These are phyloP conservation scores for Lathyrus tuberosus DNA, from an alignment of 306 rosid genomes.

Conservation along the genomic window DNA sequence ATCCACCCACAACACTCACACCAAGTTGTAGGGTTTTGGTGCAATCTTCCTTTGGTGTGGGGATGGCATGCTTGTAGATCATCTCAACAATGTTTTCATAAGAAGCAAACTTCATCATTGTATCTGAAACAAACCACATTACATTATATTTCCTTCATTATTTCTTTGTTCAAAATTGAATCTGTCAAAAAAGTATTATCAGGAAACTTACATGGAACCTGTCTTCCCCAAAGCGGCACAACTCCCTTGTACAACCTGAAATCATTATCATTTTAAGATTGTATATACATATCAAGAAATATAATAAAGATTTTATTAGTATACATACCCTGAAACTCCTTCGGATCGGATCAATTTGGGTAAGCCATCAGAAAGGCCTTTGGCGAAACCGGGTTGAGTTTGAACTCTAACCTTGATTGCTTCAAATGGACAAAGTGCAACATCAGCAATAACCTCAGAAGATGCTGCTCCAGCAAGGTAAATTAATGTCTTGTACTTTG, in stretches of 20 bases:
- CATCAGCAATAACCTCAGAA: constrained; percentile 87
- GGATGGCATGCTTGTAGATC: constrained; percentile 74
- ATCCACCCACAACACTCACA: constrained; percentile 88
- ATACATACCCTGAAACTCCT: constrained; percentile 67
- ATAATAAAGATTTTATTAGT: too few species aligned
- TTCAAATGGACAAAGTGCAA: constrained; percentile 94
- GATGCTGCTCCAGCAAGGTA: constrained; percentile 96
- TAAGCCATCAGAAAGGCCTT: constrained; percentile 84
- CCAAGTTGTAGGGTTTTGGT: constrained; percentile 75
- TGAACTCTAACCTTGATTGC: constrained; percentile 93
- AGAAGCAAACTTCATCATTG: constrained; percentile 98
- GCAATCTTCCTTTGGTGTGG: constrained; percentile 76
- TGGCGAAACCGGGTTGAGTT: constrained; percentile 90
- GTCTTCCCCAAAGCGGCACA: constrained; percentile 97
- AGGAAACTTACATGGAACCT: constrained; percentile 80
- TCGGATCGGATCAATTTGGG: constrained; percentile 83
- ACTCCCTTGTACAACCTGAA: constrained; percentile 91
- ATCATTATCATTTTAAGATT: not conserved
- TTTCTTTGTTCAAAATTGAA: not conserved
- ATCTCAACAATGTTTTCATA: constrained; percentile 85
- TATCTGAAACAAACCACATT: constrained; percentile 52
- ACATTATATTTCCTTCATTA: not conserved
- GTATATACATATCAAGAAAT: too few species aligned
- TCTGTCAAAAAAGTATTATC: not conserved
- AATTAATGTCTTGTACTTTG: constrained; percentile 92